These are phyloP conservation scores for Capsella bursapastoris DNA, from an alignment of 345 rosid genomes.

Conservation along the genomic window DNA sequence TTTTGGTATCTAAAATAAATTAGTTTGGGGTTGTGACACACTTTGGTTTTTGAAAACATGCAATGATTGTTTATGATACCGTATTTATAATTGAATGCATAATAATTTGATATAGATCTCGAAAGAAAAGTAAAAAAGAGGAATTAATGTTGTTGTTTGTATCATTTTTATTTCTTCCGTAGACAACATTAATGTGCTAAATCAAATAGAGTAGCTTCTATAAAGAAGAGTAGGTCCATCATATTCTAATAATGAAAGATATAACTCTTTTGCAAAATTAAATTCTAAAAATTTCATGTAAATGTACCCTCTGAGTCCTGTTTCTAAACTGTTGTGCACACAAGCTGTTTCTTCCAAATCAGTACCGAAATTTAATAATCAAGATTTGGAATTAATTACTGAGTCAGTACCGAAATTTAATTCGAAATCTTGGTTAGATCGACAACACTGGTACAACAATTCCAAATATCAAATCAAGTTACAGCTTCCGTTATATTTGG, in stretches of 20 bases:
- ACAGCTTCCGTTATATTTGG: too few relatives aligned
- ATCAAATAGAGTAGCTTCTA: background rate
- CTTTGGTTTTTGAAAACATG: background rate
- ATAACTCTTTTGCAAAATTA: conserved; percentile 13
- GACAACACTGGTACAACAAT: too few relatives aligned
- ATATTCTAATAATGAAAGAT: conserved; percentile 8
- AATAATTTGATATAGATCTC: background rate
- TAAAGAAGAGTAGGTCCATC: conserved; percentile 32
- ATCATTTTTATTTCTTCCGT: conserved; percentile 28
- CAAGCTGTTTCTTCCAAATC: conserved; percentile 14
- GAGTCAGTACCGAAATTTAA: too few relatives aligned
- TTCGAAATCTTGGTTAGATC: too few relatives aligned
- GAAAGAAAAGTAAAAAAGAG: background rate
- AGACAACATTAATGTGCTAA: conserved; percentile 34
- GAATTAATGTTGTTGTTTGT: conserved; percentile 14
- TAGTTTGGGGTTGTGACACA: background rate
- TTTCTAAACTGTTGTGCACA: conserved; percentile 18
- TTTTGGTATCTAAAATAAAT: too few relatives aligned
- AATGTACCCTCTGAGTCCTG: conserved; percentile 23
- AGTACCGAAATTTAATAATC: conserved; percentile 13
- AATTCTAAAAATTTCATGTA: conserved; percentile 31
- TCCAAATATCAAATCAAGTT: too few relatives aligned
- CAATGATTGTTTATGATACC: conserved; percentile 14
- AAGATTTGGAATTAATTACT: background rate
- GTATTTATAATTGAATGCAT: conserved; percentile 1